Evolutionary conservation across 176 grass and related monocot genomes (phyloP).

Genomic region (Coix lacrymajobi): DNA sequence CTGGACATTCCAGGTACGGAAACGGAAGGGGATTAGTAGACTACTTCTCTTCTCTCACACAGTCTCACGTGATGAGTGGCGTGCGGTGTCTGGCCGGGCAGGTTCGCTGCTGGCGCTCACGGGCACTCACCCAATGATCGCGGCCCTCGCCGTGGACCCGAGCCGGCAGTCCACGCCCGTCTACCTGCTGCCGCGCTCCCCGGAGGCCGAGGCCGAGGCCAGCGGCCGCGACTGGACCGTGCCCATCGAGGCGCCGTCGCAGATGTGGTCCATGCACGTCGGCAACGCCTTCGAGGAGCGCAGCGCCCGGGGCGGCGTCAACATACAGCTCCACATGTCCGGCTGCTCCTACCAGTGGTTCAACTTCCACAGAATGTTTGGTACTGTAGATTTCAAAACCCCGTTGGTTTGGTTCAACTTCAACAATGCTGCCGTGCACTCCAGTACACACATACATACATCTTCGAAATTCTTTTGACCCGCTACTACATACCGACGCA

Average conservation of each 20-base stretch:
- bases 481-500: neutral
- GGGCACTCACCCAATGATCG: slow-evolving; percentile 83
- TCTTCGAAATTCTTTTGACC: neutral
- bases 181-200: slow-evolving; percentile 77
- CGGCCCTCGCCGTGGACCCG: slow-evolving; percentile 64
- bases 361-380: slow-evolving; percentile 85
- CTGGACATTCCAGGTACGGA: slow-evolving; percentile 69
- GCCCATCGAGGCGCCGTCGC: slow-evolving; percentile 63
- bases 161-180: slow-evolving; percentile 59
- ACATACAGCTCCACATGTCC: slow-evolving; percentile 57
- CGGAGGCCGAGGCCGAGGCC: slow-evolving; percentile 13
- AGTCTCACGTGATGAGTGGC: no score
- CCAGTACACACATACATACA: no score
- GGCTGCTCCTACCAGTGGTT: slow-evolving; percentile 96
- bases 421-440: no score
- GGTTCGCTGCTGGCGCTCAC: slow-evolving; percentile 72
- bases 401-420: no score
- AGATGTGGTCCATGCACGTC: slow-evolving; percentile 71
- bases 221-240: slow-evolving; percentile 51
- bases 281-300: slow-evolving; percentile 90
- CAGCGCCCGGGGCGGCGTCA: slow-evolving; percentile 34
- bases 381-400: slow-evolving; percentile 19
- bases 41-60: neutral
- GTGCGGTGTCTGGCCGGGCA: neutral
- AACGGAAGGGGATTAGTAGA: neutral